A percentile compares a stretch with the other conserved stretches of the same genome.
Conservation (phyloP, 768 basidiomycete genomes). For the Daedaleopsis sinensis region DNA sequence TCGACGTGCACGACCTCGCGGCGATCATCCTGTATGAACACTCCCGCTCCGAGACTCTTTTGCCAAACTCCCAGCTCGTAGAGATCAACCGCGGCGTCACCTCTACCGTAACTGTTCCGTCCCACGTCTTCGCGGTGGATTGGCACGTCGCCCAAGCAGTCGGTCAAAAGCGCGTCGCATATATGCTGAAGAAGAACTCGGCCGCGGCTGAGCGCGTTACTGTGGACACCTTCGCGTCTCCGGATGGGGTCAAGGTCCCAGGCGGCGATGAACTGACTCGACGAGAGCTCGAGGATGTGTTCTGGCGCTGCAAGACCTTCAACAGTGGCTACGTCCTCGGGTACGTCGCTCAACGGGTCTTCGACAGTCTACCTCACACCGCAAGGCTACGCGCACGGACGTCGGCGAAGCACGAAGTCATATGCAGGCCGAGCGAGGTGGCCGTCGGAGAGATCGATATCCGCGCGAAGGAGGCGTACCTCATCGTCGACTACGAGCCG, state of each 20-base stretch:
- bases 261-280: conserved; percentile 8
- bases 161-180: conserved; percentile 11
- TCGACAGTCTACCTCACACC: conserved; percentile 21
- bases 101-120: conserved; percentile 6
- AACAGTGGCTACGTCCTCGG: conserved; percentile 22
- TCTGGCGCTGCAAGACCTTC: conserved; percentile 27
- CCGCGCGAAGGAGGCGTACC: conserved; percentile 15
- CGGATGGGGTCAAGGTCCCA: conserved; percentile 15
- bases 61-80: conserved; percentile 15
- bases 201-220: conserved; percentile 6
- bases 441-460: conserved; percentile 22
- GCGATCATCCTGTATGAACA: conserved; percentile 21
- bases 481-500: conserved; percentile 18
- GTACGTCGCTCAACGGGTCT: conserved; percentile 19
- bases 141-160: not conserved
- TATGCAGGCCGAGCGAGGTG: conserved; percentile 13
- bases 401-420: conserved; percentile 14
- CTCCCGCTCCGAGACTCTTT: conserved; percentile 12
- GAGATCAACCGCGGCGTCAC: conserved; percentile 13
- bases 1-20: conserved; percentile 26
- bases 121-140: conserved; percentile 6
- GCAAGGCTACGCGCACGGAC: conserved; percentile 18
- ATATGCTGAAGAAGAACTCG: conserved; percentile 15
- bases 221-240: conserved; percentile 13
- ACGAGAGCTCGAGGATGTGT: conserved; percentile 23